Base-by-base conservation (phyloP, 257 asterid genomes). In the Coffea canephora region DNA sequence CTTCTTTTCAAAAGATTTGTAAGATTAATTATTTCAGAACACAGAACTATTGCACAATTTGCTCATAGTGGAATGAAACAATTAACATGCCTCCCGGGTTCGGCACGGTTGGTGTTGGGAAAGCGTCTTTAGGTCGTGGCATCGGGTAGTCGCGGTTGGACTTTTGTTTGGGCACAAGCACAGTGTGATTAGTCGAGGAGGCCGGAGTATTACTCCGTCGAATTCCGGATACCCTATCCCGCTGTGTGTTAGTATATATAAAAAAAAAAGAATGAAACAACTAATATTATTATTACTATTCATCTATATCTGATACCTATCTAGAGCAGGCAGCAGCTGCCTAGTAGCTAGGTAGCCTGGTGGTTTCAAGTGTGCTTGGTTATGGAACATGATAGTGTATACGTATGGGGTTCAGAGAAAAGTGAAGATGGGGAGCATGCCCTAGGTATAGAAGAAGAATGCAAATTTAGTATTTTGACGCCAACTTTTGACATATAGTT, bases 341-440 rank as follows among this genome's bases (percentile, higher is more conserved):
- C 68, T 75, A 71, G 13, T 76, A 31, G 67, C 18, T 46, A 31
- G 67, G 13, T 46, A 57, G 8, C 14, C 61, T 71, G 6, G 16
- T 80, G 70, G 52, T 72, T 62, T 25, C 61, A 66, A 52, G 31
- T 74, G 61, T 19, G 66, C 27, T 49, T 68, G 12, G 69, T 69
- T 64, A 8, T 74, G 48, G 54, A 66, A 5, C 43, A 66, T 43
- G 21, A n/a, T 41, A 39, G 43, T 39, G 45, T 67, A 70, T n/a
- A 43, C 45, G 70, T 74, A 72, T 41, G 80, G 86, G 83, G 80
- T 3, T 49, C 69, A 19, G 86, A 70, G 84, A 77, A 82, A 84
- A 78, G 84, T 78, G 66, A 49, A 71, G 43, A 39, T 39, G 43
- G 81, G 43, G 81, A 82, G 88, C 89, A 82, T 84, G 87, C 85